A percentile compares a stretch with the other conserved stretches of the same genome.
phyloP scores from a whole-genome alignment of 768 basidiomycete genomes.

The Omphalotus guepiniiformis region DNA sequence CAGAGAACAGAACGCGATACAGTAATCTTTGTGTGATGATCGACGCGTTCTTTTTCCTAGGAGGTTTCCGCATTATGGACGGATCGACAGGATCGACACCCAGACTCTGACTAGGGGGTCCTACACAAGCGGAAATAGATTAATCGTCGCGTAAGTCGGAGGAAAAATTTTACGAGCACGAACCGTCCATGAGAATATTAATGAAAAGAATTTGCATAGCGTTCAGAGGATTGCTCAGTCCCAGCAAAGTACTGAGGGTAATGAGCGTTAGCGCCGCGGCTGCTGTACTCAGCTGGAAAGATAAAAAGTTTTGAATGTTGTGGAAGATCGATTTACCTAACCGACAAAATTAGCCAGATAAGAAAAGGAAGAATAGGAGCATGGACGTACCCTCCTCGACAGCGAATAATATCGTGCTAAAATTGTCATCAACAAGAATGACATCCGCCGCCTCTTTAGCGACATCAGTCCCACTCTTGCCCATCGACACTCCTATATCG shows the following conservation, averaged over 20 bases:
- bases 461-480: slow-evolving; percentile 96
- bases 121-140: slow-evolving; percentile 31
- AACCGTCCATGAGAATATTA: slow-evolving; percentile 98
- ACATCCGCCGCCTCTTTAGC: slow-evolving; percentile 98
- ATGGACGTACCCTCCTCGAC: slow-evolving; percentile 75
- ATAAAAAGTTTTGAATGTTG: slow-evolving; percentile 97
- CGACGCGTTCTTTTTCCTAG: slow-evolving; percentile 87
- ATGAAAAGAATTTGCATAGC: slow-evolving; percentile 99
- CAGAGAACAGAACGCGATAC: slow-evolving; percentile 85
- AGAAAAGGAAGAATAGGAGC: background rate
- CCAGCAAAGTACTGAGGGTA: slow-evolving; percentile 88
- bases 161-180: slow-evolving; percentile 15
- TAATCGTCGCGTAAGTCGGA: slow-evolving; percentile 6
- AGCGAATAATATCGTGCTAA: slow-evolving; percentile 89
- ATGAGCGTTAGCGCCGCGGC: slow-evolving; percentile 94
- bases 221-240: slow-evolving; percentile 88
- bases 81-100: slow-evolving; percentile 96
- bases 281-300: slow-evolving; percentile 97
- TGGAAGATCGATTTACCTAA: slow-evolving; percentile 95
- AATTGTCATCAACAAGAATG: slow-evolving; percentile 96
- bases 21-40: slow-evolving; percentile 76
- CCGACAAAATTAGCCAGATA: slow-evolving; percentile 10
- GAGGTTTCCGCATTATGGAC: slow-evolving; percentile 88
- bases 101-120: slow-evolving; percentile 91
- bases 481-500: slow-evolving; percentile 97